Evolutionary conservation across 2,329 filamentous ascomycete species (phyloP), one percentile per base, ranked within the genome.

Genomic region (Nakataea oryzae): DNA sequence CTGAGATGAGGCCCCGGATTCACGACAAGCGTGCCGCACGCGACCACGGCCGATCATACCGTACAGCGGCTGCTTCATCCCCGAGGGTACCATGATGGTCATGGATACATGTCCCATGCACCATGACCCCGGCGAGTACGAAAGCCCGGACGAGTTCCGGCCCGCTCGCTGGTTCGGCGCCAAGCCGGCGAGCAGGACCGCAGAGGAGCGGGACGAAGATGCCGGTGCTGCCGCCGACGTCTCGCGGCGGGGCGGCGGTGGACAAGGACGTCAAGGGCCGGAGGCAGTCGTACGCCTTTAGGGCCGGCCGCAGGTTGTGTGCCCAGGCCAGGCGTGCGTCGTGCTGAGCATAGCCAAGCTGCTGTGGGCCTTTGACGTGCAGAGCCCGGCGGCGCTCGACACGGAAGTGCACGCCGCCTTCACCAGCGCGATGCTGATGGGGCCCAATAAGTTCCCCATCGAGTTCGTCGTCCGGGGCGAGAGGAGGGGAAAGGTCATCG

Each of bases 41-140:
- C 78, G 0, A 73, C 75, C 0, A 78, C 75, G 0, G 73, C 76
- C 30, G 79, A 82, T 57, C 79, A 83, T 62, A 68, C 70, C n/a
- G 14, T 82, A 80, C 66, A 73, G 75, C 56, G 79, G 78, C 21
- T 81, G 78, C 65, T 69, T 74, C 17, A 80, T 83, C 28, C 79
- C 81, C 3, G 72, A 75, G 3, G 79, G 76, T 0, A 80, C 80
- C 0, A 76, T 74, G 0, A 70, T 84, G 0, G 59, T 74, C 3
- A 65, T 68, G 27, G 74, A 74, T 61, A 65, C 68, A 41, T 81
- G 62, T 64, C 74, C 62, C 24, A 67, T 68, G 63, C 64, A 67
- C 54, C 62, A 67, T 50, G 66, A 69, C 50, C 62, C 63, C 57
- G 62, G 60, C 32, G 67, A 66, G 54, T 68, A 66, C 60, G 64